phyloP scores from a whole-genome alignment of 768 basidiomycete species.

The Xerocomellus amylosporus region DNA sequence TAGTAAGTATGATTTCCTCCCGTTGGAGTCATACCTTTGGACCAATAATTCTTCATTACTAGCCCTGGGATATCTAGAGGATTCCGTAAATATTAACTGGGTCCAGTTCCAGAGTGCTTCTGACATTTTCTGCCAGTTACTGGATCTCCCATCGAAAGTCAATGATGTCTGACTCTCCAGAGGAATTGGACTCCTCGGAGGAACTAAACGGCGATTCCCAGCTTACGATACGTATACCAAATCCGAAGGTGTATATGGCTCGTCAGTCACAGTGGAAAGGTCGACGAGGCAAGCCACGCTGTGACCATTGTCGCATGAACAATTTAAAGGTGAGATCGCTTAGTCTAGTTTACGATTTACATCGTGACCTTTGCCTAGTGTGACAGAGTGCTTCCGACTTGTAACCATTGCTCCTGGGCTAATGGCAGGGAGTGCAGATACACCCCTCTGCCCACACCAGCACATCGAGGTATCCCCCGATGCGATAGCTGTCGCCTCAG shows the following conservation, averaged over 20 bases:
- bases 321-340: slow-evolving; percentile 60
- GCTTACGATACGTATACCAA: slow-evolving; percentile 64
- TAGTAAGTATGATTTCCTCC: slow-evolving; percentile 15
- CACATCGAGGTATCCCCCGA: slow-evolving; percentile 70
- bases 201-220: slow-evolving; percentile 48
- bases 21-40: slow-evolving; percentile 1
- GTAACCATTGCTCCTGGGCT: slow-evolving; percentile 70
- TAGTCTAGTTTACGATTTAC: slow-evolving; percentile 1
- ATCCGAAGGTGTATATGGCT: slow-evolving; percentile 63
- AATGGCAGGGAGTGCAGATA: slow-evolving; percentile 66
- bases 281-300: slow-evolving; percentile 69
- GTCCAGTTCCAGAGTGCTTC: slow-evolving; percentile 1
- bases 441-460: slow-evolving; percentile 71
- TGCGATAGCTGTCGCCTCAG: slow-evolving; percentile 67
- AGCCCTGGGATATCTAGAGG: slow-evolving; percentile 5
- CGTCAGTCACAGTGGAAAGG: slow-evolving; percentile 75
- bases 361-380: slow-evolving; percentile 43
- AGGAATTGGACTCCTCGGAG: slow-evolving; percentile 39
- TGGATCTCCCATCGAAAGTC: slow-evolving; percentile 9
- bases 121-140: slow-evolving; percentile 18
- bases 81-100: slow-evolving; percentile 5
- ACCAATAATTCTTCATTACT: slow-evolving; percentile 7
- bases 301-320: slow-evolving; percentile 68
- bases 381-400: slow-evolving; percentile 65
- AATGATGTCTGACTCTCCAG: slow-evolving; percentile 36